Percentiles rank a stretch among this genome's conserved stretches.
Conservation (phyloP, 805 yeast species). For the Yueomyces sinensis region DNA sequence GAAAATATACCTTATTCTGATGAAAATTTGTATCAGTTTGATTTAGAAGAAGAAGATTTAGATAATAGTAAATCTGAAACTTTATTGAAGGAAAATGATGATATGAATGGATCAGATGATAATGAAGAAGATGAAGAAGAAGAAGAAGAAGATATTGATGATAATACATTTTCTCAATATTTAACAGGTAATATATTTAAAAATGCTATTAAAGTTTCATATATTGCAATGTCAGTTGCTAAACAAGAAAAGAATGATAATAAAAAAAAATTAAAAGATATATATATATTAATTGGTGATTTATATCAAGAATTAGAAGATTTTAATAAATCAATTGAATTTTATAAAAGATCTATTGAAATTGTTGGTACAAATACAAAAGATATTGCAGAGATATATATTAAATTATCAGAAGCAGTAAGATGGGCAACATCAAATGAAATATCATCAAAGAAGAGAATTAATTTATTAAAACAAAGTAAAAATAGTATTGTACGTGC, state of each 20-base stretch:
- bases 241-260: conserved; percentile 1
- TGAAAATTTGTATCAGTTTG: conserved; percentile 16
- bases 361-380: conserved; percentile 5
- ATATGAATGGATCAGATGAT: conserved; percentile 17
- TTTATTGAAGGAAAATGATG: conserved; percentile 15
- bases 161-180: conserved; percentile 1
- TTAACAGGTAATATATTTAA: conserved; percentile 35
- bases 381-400: conserved; percentile 5
- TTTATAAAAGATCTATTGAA: conserved; percentile 45
- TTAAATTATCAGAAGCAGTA: conserved; percentile 11
- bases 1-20: conserved; percentile 17
- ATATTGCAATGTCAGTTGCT: conserved; percentile 50
- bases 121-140: conserved; percentile 14
- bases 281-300: conserved; percentile 75
- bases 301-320: conserved; percentile 83
- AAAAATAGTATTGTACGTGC: not conserved
- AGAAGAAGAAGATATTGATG: conserved; percentile 13
- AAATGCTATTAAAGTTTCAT: conserved; percentile 79
- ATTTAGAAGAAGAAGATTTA: conserved; percentile 14
- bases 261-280: conserved; percentile 44
- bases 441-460: conserved; percentile 7
- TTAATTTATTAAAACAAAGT: conserved; percentile 26
- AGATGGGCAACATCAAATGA: conserved; percentile 9
- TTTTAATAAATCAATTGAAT: conserved; percentile 63
- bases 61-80: too few species aligned